Base-by-base conservation (phyloP, 495 filamentous ascomycete species). In the Copromyces sp. region DNA sequence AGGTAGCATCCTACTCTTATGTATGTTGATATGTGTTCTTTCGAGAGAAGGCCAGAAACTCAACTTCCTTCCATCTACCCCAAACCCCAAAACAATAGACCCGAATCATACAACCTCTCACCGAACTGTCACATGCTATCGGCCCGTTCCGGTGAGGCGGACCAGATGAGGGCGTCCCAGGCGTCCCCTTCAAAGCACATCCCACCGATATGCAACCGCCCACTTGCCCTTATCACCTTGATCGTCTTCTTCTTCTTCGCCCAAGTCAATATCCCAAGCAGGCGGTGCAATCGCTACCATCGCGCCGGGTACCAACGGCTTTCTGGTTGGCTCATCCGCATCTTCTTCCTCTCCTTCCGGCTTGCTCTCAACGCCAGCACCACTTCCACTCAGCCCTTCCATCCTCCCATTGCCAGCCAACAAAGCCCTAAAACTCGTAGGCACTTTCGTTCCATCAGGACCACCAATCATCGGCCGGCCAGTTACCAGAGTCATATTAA, bases 151-250 rank as follows among this genome's bases (percentile, higher is more conserved):
- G 32, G 35, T 38, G 53, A 35, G 53, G 53, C 14, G 29, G 53
- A 65, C 29, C 29, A 65, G 53, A 65, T 35, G 29, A 17, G 37
- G 11, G 11, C 24, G 41, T 35, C 39, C 40, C 35, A 12, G 2
- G 12, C 14, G 35, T 17, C 16, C 11, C 70, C 47, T 59, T 24
- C 71, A 41, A 3, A 74, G 71, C 32, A 77, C 74, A 61, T 75
- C 78, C 84, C 84, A 86, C 61, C 84, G 81, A 61, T 83, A 85
- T 7, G 81, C 82, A 37, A 86, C 84, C 9, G 76, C 77, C 83
- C 84, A 86, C 9, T 73, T 74, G 9, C 77, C 74, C 40, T 45
- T 68, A 17, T 29, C 42, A 24, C 70, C 70, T 59, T 29, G 12
- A 39, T 68, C 42, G 16, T 65, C 29, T 9, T 35, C 53, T 65